Evolutionary conservation across 2,329 filamentous ascomycete species (phyloP).

Genomic region (Alternaria arbusti): DNA sequence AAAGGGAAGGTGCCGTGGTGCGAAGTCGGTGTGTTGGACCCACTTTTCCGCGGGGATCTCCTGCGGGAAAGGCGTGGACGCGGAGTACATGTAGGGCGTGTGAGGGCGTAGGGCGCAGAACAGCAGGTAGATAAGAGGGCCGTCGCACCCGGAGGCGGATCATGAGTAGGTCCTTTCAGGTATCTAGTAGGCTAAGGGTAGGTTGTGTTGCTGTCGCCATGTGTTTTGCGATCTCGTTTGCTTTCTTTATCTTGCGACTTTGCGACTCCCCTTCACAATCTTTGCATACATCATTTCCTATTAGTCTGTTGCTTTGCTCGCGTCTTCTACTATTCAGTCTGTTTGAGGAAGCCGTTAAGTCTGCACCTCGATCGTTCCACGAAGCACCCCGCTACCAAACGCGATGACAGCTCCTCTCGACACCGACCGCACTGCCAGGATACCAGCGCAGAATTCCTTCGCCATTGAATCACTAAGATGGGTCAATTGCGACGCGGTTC

Average conservation of each 20-base stretch:
- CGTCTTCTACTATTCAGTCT: no score
- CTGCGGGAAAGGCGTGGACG: not conserved
- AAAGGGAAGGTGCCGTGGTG: not conserved
- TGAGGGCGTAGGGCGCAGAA: not conserved
- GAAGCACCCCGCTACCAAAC: no score
- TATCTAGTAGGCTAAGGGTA: not conserved
- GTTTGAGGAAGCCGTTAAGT: no score
- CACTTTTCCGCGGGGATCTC: not conserved
- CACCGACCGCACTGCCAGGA: no score
- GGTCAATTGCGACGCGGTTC: no score
- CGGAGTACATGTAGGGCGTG: not conserved
- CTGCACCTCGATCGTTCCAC: no score
- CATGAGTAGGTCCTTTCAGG: no score
- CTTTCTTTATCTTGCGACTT: not conserved
- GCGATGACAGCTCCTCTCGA: no score
- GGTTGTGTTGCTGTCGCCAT: not conserved
- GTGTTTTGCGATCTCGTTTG: not conserved
- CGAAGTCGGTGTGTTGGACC: not conserved
- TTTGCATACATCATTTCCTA: not conserved
- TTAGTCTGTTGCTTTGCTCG: not conserved
- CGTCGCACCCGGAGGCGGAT: not conserved
- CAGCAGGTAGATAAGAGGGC: not conserved
- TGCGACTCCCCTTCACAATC: no score
- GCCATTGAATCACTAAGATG: no score
- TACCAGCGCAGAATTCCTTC: no score